Conservation (phyloP, 805 yeast species). For the Candida arabinofermentans region DNA sequence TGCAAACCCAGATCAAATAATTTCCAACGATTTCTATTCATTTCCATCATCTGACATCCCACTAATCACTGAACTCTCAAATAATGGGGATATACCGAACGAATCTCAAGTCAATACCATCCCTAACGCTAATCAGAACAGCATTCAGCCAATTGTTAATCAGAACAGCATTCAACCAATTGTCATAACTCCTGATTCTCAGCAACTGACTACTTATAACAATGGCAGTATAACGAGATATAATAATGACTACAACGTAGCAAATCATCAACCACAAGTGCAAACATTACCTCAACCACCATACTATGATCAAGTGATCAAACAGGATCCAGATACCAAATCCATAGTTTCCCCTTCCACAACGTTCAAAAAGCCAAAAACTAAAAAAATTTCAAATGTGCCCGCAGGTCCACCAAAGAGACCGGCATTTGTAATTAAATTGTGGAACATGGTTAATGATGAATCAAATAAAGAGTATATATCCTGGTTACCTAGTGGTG, state of each 20-base stretch:
- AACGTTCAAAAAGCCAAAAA: constrained; percentile 24
- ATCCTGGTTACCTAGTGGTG: constrained; percentile 83
- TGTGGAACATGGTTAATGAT: constrained; percentile 96
- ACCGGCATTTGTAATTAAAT: constrained; percentile 89
- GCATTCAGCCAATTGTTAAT: constrained; percentile 1
- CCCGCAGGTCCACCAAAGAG: constrained; percentile 41
- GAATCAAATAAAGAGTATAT: constrained; percentile 63
- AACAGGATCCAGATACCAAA: no score
- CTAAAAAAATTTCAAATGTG: constrained; percentile 16
- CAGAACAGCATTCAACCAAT: neutral
- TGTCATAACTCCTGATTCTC: constrained; percentile 3
- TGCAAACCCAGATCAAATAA: neutral
- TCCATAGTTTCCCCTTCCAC: no score
- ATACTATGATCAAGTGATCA: constrained; percentile 8
- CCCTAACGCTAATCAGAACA: constrained; percentile 4
- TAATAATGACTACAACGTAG: neutral
- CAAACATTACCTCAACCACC: constrained; percentile 3
- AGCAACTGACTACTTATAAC: constrained; percentile 4
- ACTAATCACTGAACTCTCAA: constrained; percentile 4
- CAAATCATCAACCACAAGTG: neutral
- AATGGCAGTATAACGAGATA: constrained; percentile 10
- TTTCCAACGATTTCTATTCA: constrained; percentile 4
- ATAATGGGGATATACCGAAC: constrained; percentile 6
- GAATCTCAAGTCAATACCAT: constrained; percentile 11
- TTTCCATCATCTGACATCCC: constrained; percentile 11